Evolutionary conservation across 2,329 filamentous ascomycete genomes (phyloP).

Genomic region (Cadophora sp.): DNA sequence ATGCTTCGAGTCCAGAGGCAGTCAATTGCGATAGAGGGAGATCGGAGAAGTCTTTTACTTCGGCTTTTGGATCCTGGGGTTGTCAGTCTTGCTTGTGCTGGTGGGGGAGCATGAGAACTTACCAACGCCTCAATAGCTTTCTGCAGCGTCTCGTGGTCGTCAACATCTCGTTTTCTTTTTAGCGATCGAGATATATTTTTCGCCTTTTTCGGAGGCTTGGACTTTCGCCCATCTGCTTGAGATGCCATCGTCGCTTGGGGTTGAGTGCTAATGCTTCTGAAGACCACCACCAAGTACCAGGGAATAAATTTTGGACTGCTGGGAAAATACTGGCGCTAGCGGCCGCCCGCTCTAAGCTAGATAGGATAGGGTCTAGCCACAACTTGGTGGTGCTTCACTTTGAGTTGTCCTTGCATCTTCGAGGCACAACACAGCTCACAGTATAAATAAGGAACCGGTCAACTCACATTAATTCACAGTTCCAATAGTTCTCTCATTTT

Average conservation of each 20-base stretch:
- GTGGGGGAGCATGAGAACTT: slow-evolving; percentile 25
- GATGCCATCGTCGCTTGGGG: slow-evolving; percentile 9
- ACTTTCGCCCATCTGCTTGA: slow-evolving; percentile 18
- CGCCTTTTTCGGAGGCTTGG: slow-evolving; percentile 10
- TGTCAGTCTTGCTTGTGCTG: slow-evolving; percentile 26
- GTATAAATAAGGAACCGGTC: no score
- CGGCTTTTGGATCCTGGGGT: slow-evolving; percentile 43
- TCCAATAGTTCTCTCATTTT: no score
- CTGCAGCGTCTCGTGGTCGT: slow-evolving; percentile 43
- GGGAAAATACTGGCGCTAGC: not conserved
- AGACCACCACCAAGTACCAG: not conserved
- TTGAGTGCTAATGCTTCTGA: not conserved
- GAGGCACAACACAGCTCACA: no score
- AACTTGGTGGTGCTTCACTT: not conserved
- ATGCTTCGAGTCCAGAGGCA: slow-evolving; percentile 77
- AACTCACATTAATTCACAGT: no score
- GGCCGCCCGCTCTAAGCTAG: not conserved
- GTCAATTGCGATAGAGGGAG: slow-evolving; percentile 88
- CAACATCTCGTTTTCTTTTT: slow-evolving; percentile 44
- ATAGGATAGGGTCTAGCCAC: not conserved
- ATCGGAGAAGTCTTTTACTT: slow-evolving; percentile 73
- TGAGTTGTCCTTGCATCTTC: no score
- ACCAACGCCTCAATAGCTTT: slow-evolving; percentile 44
- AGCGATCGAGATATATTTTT: slow-evolving; percentile 32
- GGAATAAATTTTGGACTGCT: slow-evolving; percentile 5